Conservation (phyloP, 192 early-diverging fungal species). For the Podila minutissima region DNA sequence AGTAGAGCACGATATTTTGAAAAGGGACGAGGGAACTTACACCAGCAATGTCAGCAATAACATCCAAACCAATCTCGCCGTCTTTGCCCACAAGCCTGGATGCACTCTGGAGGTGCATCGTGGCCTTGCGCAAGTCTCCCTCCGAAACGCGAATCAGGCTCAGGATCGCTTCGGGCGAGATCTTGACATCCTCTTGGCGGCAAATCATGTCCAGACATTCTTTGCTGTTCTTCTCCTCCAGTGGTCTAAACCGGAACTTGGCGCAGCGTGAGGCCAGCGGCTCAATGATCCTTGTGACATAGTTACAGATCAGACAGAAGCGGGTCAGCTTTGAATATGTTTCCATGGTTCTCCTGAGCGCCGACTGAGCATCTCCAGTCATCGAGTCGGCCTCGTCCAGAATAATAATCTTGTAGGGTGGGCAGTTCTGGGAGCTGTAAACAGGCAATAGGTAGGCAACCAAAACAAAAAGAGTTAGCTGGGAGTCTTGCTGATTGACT, state of each 20-base stretch:
- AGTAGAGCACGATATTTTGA: neutral
- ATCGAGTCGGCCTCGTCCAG: conserved; percentile 98
- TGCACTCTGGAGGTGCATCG: conserved; percentile 92
- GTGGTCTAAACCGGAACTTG: conserved; percentile 93
- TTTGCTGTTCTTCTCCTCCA: conserved; percentile 70
- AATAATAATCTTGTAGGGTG: conserved; percentile 96
- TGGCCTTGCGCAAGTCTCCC: conserved; percentile 93
- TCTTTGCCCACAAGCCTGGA: conserved; percentile 62
- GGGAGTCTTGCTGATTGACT: neutral
- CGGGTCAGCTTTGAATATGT: conserved; percentile 91
- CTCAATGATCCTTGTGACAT: conserved; percentile 91
- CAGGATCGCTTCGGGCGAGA: conserved; percentile 57
- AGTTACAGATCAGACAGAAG: conserved; percentile 96
- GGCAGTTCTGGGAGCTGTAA: conserved; percentile 57
- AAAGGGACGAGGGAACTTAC: conserved; percentile 49
- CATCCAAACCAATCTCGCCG: conserved; percentile 57
- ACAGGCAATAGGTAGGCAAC: neutral
- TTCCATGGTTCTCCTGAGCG: conserved; percentile 94
- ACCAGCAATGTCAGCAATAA: conserved; percentile 85
- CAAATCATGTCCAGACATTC: conserved; percentile 74
- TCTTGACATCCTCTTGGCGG: conserved; percentile 70
- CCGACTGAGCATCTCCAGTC: conserved; percentile 94
- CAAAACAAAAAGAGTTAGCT: neutral
- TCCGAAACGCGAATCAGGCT: conserved; percentile 72
- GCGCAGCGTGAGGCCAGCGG: conserved; percentile 94